Conservation (phyloP, 1,284 basidiomycete species). For the Leccinum subrobustum region DNA sequence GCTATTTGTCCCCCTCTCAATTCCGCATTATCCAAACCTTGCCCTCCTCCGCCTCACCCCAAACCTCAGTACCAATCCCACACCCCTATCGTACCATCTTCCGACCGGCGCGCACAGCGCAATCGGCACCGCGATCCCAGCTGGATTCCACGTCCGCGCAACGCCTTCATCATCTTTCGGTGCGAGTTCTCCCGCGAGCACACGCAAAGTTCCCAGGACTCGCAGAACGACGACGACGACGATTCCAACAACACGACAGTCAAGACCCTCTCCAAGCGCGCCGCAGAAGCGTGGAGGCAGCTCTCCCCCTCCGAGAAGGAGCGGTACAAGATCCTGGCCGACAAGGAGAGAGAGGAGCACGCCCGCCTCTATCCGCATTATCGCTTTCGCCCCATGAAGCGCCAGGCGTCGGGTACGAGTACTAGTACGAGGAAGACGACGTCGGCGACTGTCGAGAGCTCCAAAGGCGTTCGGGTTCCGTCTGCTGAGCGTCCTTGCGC, state of each 20-base stretch:
- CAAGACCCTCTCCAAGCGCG: constrained; percentile 61
- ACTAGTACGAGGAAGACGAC: constrained; percentile 13
- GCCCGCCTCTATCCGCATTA: constrained; percentile 55
- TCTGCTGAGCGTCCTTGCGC: constrained; percentile 1
- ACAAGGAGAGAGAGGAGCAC: constrained; percentile 53
- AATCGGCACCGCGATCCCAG: constrained; percentile 44
- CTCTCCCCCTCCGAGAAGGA: constrained; percentile 45
- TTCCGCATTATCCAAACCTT: neutral
- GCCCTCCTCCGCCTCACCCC: neutral
- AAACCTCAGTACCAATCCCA: neutral
- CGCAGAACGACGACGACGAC: constrained; percentile 23
- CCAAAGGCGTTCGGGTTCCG: neutral
- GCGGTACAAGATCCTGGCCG: constrained; percentile 50
- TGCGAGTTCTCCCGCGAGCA: constrained; percentile 60
- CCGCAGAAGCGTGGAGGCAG: constrained; percentile 57
- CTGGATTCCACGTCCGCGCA: constrained; percentile 82
- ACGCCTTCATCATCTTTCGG: constrained; percentile 88
- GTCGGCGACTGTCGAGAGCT: constrained; percentile 16
- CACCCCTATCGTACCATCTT: constrained; percentile 27
- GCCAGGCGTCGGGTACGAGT: constrained; percentile 30
- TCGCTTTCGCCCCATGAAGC: constrained; percentile 55
- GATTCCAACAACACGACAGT: constrained; percentile 20
- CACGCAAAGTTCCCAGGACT: constrained; percentile 21
- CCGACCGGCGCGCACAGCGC: constrained; percentile 32
- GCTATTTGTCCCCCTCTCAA: constrained; percentile 20